A percentile compares a stretch with the other conserved stretches of the same genome.
Conservation (phyloP, 1,139 yeast species). For the Diutina sp. region DNA sequence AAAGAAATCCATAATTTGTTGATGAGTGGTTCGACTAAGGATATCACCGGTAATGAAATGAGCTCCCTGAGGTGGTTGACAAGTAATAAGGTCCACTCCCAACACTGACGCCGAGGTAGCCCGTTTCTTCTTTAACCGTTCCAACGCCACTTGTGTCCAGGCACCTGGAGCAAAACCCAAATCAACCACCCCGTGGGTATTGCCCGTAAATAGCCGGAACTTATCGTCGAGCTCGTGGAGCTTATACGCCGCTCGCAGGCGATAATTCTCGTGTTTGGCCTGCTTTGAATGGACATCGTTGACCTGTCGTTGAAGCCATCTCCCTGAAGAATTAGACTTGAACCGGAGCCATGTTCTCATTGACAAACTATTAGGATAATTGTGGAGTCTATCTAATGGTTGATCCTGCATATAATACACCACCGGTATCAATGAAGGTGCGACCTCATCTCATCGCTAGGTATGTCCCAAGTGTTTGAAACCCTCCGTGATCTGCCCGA, state of each 20-base stretch:
- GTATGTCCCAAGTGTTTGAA: neutral
- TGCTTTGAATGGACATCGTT: constrained; percentile 52
- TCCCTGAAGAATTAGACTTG: constrained; percentile 36
- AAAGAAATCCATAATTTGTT: constrained; percentile 13
- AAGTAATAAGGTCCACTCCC: constrained; percentile 29
- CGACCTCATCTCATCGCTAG: neutral
- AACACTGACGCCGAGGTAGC: constrained; percentile 10
- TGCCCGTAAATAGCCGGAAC: constrained; percentile 41
- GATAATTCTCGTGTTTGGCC: constrained; percentile 49
- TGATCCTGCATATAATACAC: neutral
- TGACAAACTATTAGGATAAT: constrained; percentile 6
- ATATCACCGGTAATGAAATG: constrained; percentile 30
- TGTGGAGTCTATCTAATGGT: neutral
- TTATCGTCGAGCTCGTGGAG: constrained; percentile 57
- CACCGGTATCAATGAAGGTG: neutral
- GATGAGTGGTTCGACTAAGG: constrained; percentile 20
- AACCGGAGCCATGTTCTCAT: constrained; percentile 10
- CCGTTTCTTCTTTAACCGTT: constrained; percentile 10
- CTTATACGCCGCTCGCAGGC: constrained; percentile 88
- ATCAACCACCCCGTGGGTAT: constrained; percentile 54
- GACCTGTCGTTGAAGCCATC: constrained; percentile 66
- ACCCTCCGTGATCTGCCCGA: neutral
- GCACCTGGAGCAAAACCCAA: constrained; percentile 44
- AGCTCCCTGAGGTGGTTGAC: constrained; percentile 28
- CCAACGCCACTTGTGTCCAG: constrained; percentile 33